A percentile compares a stretch with the other conserved stretches of the same genome.
phyloP scores from a whole-genome alignment of 2,329 filamentous ascomycete genomes.

The Trichoderma koningii region DNA sequence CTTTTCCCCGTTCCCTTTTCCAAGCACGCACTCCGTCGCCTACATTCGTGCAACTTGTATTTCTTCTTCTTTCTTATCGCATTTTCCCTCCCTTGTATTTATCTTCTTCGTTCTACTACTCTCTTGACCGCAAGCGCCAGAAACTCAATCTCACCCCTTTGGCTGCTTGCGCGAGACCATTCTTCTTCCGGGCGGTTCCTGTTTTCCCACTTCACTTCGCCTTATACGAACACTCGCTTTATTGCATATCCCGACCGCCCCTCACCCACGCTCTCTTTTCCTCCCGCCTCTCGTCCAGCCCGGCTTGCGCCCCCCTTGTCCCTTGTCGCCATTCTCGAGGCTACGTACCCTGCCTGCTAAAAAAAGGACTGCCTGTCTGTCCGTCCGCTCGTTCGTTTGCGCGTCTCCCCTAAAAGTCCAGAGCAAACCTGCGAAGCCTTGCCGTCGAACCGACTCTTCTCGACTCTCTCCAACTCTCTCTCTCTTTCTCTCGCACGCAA shows the following conservation, averaged over 20 bases:
- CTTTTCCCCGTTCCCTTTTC: neutral
- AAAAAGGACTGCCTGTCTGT: slow-evolving; percentile 29
- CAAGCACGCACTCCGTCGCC: neutral
- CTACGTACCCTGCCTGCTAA: slow-evolving; percentile 28
- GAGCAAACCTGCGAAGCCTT: slow-evolving; percentile 28
- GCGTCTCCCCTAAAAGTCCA: slow-evolving; percentile 33
- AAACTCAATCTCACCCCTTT: slow-evolving; percentile 14
- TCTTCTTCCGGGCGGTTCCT: slow-evolving; percentile 35
- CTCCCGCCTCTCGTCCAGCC: slow-evolving; percentile 1
- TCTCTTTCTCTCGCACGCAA: neutral
- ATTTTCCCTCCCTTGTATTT: slow-evolving; percentile 11
- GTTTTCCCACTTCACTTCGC: slow-evolving; percentile 26
- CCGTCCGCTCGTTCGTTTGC: slow-evolving; percentile 46
- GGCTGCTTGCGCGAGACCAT: slow-evolving; percentile 35
- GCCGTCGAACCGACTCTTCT: slow-evolving; percentile 41
- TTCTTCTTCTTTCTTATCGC: neutral
- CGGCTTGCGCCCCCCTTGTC: slow-evolving; percentile 14
- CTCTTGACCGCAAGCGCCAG: slow-evolving; percentile 32
- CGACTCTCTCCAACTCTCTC: neutral
- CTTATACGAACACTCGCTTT: slow-evolving; percentile 35
- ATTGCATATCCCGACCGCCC: slow-evolving; percentile 41
- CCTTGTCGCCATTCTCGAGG: slow-evolving; percentile 15
- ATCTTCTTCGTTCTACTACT: slow-evolving; percentile 25
- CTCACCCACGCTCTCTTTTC: slow-evolving; percentile 33
- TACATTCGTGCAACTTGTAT: slow-evolving; percentile 6